Evolutionary conservation across 768 basidiomycete genomes (phyloP), one percentile per base, ranked within the genome.

Genomic region (Tephrocybe sp.): DNA sequence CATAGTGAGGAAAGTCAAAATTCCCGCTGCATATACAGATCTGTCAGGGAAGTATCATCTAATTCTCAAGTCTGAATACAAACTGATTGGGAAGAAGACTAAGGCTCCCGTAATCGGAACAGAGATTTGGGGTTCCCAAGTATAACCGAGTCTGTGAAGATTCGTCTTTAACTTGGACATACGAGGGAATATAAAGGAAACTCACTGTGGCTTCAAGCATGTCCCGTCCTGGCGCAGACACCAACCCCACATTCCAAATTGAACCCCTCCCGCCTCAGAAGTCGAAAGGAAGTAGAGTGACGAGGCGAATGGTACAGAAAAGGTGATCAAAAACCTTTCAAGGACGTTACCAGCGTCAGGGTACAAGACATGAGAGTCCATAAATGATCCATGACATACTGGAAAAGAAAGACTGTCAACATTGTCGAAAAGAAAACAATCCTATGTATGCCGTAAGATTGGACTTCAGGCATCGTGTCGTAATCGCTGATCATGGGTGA

Each of bases 161-260:
- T 8, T 3, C n/a, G 34, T 17, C 33, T 40, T 46, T 9, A 32
- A 3, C 10, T 26, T 17, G 23, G 13, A 17, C 14, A 16, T 34
- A 17, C 17, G 17, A 8, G 6, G 26, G 7, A 20, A 22, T 26
- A 2, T 11, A 41, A 22, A 17, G 2, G 2, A 14, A 64, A 34
- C 52, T n/a, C 49, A 73, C 71, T 65, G 62, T 16, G 66, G 62
- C 22, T 49, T 40, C 9, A 55, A 63, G 55, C 70, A 73, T 9
- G 61, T 50, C 19, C 51, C 54, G 33, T 67, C 66, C 38, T 61
- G 55, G 38, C 69, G 68, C 16, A 71, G 56, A 60, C 73, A 75
- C 73, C 73, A 73, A 33, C 72, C 73, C 72, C 72, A 75, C 45
- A 68, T 58, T 1, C 73, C 73, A 52, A 73, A 73, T 23, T 63